These are phyloP conservation scores for Gloeostereum incarnatum DNA, from an alignment of 768 basidiomycete species.

Conservation along the genomic window DNA sequence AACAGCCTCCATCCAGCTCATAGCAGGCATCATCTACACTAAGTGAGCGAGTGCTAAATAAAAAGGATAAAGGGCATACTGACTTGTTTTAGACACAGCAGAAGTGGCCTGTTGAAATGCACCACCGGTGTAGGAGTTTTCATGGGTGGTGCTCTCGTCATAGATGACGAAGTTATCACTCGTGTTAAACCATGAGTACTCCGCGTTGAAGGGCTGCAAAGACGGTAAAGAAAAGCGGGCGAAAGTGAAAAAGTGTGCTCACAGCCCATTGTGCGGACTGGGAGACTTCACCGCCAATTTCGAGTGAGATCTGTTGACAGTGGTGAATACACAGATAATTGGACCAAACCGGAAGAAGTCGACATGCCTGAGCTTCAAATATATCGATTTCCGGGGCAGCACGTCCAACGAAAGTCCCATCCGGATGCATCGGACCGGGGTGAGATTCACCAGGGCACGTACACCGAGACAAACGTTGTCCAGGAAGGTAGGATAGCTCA, in stretches of 20 bases:
- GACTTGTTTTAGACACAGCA: constrained; percentile 51
- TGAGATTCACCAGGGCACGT: constrained; percentile 83
- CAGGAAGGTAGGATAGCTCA: constrained; percentile 74
- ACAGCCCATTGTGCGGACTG: constrained; percentile 82
- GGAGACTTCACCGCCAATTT: constrained; percentile 46
- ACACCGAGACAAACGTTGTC: constrained; percentile 81
- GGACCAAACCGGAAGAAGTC: not conserved
- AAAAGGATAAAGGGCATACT: constrained; percentile 9
- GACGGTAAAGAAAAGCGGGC: not conserved
- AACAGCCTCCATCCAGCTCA: constrained; percentile 40
- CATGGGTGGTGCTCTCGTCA: constrained; percentile 35
- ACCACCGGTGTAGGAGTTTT: constrained; percentile 69
- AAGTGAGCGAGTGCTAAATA: not conserved
- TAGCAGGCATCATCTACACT: constrained; percentile 62
- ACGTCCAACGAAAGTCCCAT: constrained; percentile 77
- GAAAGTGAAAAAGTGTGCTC: constrained; percentile 17
- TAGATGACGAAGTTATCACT: constrained; percentile 47
- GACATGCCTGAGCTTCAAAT: constrained; percentile 67
- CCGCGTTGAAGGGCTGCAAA: constrained; percentile 63
- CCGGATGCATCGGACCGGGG: constrained; percentile 72
- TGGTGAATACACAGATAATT: constrained; percentile 17
- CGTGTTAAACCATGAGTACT: constrained; percentile 63
- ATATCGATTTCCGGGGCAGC: constrained; percentile 87
- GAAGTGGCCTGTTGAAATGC: constrained; percentile 82
- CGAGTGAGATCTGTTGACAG: not conserved